phyloP scores from a whole-genome alignment of 2,329 filamentous ascomycete genomes.

The Paecilomyces fulvus region DNA sequence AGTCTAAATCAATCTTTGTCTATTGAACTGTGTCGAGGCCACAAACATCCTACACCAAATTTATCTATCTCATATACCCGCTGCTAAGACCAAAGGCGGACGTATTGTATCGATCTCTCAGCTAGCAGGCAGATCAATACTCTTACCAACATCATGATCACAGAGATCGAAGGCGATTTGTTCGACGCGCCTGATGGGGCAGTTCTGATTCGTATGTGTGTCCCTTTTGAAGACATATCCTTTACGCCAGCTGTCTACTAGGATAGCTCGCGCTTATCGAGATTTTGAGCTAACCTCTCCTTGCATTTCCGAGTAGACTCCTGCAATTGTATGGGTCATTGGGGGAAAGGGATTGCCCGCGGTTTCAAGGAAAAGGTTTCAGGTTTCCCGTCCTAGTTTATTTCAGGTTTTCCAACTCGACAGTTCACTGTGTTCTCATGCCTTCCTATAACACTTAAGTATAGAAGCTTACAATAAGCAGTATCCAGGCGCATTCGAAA shows the following conservation, averaged over 20 bases:
- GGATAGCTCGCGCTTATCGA: not conserved
- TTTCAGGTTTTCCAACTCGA: not conserved
- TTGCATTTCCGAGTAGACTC: conserved; percentile 35
- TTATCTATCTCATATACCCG: no score
- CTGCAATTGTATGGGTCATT: conserved; percentile 50
- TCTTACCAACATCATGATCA: conserved; percentile 10
- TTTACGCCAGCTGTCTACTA: not conserved
- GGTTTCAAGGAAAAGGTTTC: conserved; percentile 37
- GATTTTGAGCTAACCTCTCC: not conserved
- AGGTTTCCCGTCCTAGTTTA: not conserved
- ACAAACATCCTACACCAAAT: not conserved
- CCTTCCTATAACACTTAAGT: not conserved
- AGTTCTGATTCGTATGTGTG: conserved; percentile 41
- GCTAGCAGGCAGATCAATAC: not conserved
- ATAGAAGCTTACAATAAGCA: conserved; percentile 7
- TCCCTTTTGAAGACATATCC: not conserved
- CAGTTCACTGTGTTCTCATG: not conserved
- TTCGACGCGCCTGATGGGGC: conserved; percentile 44
- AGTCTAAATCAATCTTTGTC: no score
- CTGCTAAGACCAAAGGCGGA: no score
- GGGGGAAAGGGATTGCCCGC: conserved; percentile 51
- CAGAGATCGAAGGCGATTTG: conserved; percentile 39
- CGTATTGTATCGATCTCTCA: not conserved
- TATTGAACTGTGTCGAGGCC: not conserved
- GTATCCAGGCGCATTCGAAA: conserved; percentile 45